Conservation (phyloP, 768 basidiomycete species). For the Macrolepiota fuliginosa region DNA sequence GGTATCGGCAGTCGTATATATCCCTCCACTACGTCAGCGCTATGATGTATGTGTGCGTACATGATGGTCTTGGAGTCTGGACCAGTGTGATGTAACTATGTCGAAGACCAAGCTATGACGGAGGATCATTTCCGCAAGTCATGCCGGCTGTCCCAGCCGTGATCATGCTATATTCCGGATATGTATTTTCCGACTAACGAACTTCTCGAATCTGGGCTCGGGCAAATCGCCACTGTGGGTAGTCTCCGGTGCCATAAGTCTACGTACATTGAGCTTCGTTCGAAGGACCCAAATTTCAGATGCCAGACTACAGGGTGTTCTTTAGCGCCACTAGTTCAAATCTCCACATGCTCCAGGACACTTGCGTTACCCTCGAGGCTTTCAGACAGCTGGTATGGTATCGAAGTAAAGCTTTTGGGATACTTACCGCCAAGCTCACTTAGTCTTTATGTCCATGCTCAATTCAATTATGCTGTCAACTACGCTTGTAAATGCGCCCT, state of each 20-base stretch:
- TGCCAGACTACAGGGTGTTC: not conserved
- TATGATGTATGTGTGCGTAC: not conserved
- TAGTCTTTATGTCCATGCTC: not conserved
- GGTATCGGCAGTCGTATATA: no score
- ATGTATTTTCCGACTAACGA: not conserved
- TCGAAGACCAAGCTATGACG: not conserved
- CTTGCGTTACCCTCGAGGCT: not conserved
- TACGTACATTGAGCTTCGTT: not conserved
- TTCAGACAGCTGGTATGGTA: not conserved
- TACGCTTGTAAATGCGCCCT: not conserved
- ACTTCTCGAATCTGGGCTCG: not conserved
- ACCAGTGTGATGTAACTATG: not conserved
- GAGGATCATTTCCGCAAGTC: not conserved
- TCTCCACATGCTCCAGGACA: not conserved
- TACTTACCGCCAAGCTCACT: conserved; percentile 2
- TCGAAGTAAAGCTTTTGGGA: conserved; percentile 1
- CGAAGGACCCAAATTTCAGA: not conserved
- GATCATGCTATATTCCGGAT: not conserved
- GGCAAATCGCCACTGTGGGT: not conserved
- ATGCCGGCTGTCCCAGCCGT: not conserved
- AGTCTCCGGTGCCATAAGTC: not conserved
- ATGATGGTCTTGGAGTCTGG: not conserved
- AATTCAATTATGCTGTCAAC: not conserved
- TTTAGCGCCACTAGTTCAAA: not conserved
- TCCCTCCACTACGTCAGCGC: not conserved